Evolutionary conservation across 345 rosid species (phyloP).

Genomic region (Hibiscus syriacus): DNA sequence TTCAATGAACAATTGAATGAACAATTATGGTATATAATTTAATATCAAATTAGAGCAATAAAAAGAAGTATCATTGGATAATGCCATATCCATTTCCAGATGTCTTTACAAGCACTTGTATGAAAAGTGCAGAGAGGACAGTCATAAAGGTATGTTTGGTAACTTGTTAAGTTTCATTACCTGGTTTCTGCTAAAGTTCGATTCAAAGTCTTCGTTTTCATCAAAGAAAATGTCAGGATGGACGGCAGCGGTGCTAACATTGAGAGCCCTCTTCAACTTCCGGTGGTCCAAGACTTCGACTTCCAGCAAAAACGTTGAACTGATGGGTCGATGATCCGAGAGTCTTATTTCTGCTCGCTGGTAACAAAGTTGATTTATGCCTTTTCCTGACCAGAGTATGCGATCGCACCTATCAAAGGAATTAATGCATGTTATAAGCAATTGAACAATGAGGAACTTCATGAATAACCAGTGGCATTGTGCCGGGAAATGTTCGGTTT

Average conservation of each 20-base stretch:
- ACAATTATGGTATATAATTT: no score
- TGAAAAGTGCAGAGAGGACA: no score
- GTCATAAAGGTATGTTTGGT: neutral
- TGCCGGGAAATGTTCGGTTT: neutral
- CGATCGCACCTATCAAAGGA: constrained; percentile 70
- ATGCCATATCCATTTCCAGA: no score
- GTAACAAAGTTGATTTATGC: constrained; percentile 71
- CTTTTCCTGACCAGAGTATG: constrained; percentile 83
- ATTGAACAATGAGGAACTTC: neutral
- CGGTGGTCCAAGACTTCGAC: constrained; percentile 81
- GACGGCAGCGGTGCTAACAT: constrained; percentile 57
- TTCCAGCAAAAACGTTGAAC: constrained; percentile 57
- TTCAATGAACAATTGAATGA: no score
- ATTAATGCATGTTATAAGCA: neutral
- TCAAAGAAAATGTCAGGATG: constrained; percentile 59
- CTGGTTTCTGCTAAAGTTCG: constrained; percentile 16
- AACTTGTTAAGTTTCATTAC: constrained; percentile 14
- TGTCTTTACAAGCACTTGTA: no score
- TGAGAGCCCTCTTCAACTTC: constrained; percentile 72
- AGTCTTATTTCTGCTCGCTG: constrained; percentile 48
- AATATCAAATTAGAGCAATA: no score
- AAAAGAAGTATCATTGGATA: no score
- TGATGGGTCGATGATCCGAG: constrained; percentile 97
- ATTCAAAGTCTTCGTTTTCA: constrained; percentile 17
- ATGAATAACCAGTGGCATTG: neutral